Base-by-base conservation (phyloP, 1,139 yeast genomes). In the Diutina catenulata region DNA sequence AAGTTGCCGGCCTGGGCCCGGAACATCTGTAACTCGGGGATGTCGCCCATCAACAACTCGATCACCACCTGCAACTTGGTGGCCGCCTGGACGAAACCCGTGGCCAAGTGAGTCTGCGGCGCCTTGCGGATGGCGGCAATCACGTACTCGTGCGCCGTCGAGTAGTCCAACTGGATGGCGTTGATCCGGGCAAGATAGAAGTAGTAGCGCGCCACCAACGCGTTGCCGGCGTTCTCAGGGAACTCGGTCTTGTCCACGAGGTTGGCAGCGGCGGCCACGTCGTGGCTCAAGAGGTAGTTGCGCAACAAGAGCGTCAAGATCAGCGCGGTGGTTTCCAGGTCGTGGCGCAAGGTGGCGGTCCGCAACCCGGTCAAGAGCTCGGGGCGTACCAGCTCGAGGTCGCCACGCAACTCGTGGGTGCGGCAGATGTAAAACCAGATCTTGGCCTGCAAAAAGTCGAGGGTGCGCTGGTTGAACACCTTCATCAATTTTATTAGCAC, bases 61-160 rank as follows among this genome's bases (percentile, higher is more conserved):
- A 91, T 84, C 40, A 88, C 72, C 45, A 91, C 81, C 53, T 79
- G 82, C 48, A 93, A 71, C 62, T 93, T 93, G 48, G 91, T 80
- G 5, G 96, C 94, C 37, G 84, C 76, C 59, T 87, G 95, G 45
- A 88, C 60, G 56, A 93, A 93, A 1, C 98, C 98, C 37, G 72
- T 62, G 5, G 96, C 87, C 45, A 79, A 74, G 37, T 75, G 68
- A 2, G 95, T 84, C 57, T 87, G 96, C 25, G 98, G 98, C n/a
- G 95, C 88, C 58, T 93, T 93, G 64, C 98, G 79, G 39, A 88
- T 81, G 6, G 98, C 95, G 15, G 94, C 86, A 41, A 86, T 81
- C 40, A 84, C 86, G 52, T 78, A 84, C 51, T 88, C 95, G 53
- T 81, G 80, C 2, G 98, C 96, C 18, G 83, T 68, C 1, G 95